phyloP scores from a whole-genome alignment of 2,329 filamentous ascomycete species.

The Apiospora rasikravindrae region DNA sequence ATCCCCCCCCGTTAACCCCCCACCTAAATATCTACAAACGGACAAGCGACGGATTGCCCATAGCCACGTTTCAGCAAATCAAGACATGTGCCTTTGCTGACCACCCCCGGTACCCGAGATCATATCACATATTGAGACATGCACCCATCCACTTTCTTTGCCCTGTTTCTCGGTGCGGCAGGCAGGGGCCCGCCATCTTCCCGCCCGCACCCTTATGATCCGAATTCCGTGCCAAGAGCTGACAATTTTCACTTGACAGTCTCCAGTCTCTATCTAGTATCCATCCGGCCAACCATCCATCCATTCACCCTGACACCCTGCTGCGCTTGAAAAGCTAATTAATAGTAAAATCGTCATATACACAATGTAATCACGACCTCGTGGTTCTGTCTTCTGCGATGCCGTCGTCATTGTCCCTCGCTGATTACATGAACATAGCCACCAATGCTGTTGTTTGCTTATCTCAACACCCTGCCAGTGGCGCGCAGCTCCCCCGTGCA shows the following conservation, averaged over 20 bases:
- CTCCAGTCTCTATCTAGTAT: background rate
- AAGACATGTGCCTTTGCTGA: slow-evolving; percentile 8
- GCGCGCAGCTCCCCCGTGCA: background rate
- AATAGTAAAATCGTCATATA: no score
- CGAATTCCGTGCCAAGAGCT: slow-evolving; percentile 8
- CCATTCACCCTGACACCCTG: background rate
- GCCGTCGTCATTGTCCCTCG: background rate
- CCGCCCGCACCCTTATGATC: background rate
- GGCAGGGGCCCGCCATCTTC: background rate
- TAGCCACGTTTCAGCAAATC: slow-evolving; percentile 10
- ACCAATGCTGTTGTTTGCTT: background rate
- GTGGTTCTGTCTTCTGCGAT: background rate
- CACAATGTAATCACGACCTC: background rate
- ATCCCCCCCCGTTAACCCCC: background rate
- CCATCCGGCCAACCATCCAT: background rate
- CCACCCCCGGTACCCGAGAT: background rate
- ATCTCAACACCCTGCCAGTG: background rate
- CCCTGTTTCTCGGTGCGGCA: slow-evolving; percentile 11
- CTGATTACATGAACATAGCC: background rate
- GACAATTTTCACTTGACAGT: background rate
- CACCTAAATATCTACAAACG: background rate
- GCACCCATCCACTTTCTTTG: background rate
- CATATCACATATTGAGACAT: slow-evolving; percentile 16
- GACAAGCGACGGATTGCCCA: background rate
- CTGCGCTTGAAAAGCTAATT: background rate